Evolutionary conservation across 441 rosid species (phyloP).

Genomic region (Gossypium gossypioides): DNA sequence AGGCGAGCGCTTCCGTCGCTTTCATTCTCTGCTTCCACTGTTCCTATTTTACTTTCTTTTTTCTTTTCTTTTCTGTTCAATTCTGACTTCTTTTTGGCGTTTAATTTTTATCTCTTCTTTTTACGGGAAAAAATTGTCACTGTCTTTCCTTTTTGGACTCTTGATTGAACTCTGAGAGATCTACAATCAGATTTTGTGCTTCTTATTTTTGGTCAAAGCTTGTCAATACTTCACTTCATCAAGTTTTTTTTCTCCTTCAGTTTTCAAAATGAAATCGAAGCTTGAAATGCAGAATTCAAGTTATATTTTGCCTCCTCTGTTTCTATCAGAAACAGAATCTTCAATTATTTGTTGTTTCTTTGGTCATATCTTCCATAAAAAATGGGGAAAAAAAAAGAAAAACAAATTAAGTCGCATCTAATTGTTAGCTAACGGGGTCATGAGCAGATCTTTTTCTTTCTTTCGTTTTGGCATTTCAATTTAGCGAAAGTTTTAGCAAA

Average conservation of each 20-base stretch:
- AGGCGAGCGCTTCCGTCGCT: constrained; percentile 26
- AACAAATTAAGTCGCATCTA: neutral
- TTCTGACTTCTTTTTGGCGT: neutral
- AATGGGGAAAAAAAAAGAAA: neutral
- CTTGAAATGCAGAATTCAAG: neutral
- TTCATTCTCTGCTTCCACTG: neutral
- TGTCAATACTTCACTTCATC: neutral
- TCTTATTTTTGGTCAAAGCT: neutral
- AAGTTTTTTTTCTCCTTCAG: neutral
- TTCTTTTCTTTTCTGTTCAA: neutral
- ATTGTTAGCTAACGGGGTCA: neutral
- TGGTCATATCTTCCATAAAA: neutral
- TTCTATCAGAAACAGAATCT: neutral
- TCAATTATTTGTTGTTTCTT: neutral
- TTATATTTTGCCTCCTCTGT: neutral
- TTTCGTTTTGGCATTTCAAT: neutral
- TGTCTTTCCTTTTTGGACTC: neutral
- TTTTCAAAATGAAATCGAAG: neutral
- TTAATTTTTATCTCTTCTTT: neutral
- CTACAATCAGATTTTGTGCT: neutral
- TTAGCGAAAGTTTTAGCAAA: neutral
- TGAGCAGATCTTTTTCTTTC: neutral
- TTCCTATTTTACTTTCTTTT: neutral
- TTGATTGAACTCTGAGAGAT: neutral
- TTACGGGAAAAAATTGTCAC: neutral